Conservation (phyloP, 1,139 yeast species). For the Citeromyces hawaiiensis region DNA sequence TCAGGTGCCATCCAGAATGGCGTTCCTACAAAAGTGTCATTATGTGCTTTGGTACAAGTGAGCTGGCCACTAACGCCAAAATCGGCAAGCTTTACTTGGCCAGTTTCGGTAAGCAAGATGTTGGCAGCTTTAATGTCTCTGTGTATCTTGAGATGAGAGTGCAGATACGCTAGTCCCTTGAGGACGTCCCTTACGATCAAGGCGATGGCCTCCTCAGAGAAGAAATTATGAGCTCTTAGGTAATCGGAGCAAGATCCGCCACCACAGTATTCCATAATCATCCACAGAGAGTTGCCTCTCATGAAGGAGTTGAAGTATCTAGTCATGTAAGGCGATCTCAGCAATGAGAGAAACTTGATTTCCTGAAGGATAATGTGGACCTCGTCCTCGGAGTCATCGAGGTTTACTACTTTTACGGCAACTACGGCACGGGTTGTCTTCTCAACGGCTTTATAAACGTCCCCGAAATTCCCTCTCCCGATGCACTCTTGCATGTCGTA, state of each 20-base stretch:
- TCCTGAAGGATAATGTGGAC: slow-evolving; percentile 60
- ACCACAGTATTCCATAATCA: slow-evolving; percentile 87
- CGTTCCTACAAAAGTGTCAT: slow-evolving; percentile 75
- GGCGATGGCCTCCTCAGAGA: slow-evolving; percentile 46
- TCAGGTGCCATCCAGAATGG: slow-evolving; percentile 97
- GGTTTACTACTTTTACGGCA: slow-evolving; percentile 69
- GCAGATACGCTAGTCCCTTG: slow-evolving; percentile 57
- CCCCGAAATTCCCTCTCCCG: slow-evolving; percentile 82
- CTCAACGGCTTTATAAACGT: slow-evolving; percentile 52
- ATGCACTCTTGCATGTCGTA: slow-evolving; percentile 43
- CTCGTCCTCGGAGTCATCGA: slow-evolving; percentile 67
- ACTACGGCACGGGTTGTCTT: slow-evolving; percentile 20
- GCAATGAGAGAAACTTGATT: slow-evolving; percentile 53
- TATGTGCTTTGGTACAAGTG: slow-evolving; percentile 40
- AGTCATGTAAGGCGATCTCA: slow-evolving; percentile 54
- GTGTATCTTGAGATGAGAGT: slow-evolving; percentile 63
- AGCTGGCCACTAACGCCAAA: slow-evolving; percentile 77
- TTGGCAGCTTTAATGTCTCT: slow-evolving; percentile 81
- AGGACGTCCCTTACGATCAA: slow-evolving; percentile 48
- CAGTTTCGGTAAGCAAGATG: slow-evolving; percentile 48
- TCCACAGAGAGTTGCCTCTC: slow-evolving; percentile 60
- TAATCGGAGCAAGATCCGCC: slow-evolving; percentile 85
- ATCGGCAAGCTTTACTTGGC: slow-evolving; percentile 64
- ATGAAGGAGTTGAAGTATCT: slow-evolving; percentile 51
- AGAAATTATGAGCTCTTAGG: slow-evolving; percentile 31